Evolutionary conservation across 108 stramenopile genomes (phyloP), one percentile per base, ranked within the genome.

Genomic region (Phaeodactylum tricornutum): DNA sequence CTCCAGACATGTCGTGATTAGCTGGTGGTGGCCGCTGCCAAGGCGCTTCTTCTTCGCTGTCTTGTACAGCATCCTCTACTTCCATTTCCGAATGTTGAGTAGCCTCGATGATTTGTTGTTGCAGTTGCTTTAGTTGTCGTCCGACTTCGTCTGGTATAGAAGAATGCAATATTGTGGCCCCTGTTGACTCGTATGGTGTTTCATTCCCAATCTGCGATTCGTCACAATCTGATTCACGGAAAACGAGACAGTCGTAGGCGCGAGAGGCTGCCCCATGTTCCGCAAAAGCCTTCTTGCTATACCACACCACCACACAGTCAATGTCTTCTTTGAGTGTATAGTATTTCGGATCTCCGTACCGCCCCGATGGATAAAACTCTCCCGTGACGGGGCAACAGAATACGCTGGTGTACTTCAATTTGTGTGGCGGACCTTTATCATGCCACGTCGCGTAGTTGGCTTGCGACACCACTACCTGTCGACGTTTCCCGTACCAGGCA

Each of bases 361-460:
- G 5, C 16, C 39, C 39, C 5, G 8, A 41, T 4, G 39, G 14
- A 20, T 20, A 41, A 5, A 20, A 5, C 39, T 41, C 39, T 20
- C 21, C 21, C 4, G 39, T 11, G 19, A 41, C 14, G 5, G 39
- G 39, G 39, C 21, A 4, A 14, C 16, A 15, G 21, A 41, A 41
- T 5, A 41, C 9, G 29, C 45, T n/a, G 6, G 60, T 52, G 29
- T 64, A 71, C 19, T 23, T 40, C 24, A 20, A 20, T 40, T 58
- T 31, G 41, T 60, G 59, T 32, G 49, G 51, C 22, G 22, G 49
- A 19, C 41, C 36, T 29, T 43, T 61, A 56, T 70, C 52, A 17
- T 57, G 21, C 74, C 74, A 75, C 2, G 55, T 55, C 1, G 64
- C 26, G 42, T 69, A 77, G 17, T 72, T 35, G 28, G 11, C 21